phyloP scores from a whole-genome alignment of 1,284 basidiomycete species.

The Peniophora sp. region DNA sequence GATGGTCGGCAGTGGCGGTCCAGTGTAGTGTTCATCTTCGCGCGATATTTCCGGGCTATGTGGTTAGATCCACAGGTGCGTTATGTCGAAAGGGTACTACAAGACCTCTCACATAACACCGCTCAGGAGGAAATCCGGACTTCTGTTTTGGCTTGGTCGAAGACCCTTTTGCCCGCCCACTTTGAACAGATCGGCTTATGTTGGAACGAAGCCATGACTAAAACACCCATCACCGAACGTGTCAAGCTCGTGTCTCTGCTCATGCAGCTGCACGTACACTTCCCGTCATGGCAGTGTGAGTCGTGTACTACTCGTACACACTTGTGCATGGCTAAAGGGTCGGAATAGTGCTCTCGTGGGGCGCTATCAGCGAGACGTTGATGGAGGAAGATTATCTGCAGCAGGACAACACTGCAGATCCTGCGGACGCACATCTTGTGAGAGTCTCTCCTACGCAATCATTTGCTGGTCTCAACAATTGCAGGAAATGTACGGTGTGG shows the following conservation, averaged over 20 bases:
- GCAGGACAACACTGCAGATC: constrained; percentile 28
- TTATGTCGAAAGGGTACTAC: constrained; percentile 2
- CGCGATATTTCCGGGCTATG: constrained; percentile 49
- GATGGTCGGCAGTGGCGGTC: constrained; percentile 62
- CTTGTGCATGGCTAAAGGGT: constrained; percentile 1
- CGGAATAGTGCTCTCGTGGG: constrained; percentile 52
- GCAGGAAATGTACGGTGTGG: constrained; percentile 40
- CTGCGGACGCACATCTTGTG: constrained; percentile 37
- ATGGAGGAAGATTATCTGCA: constrained; percentile 45
- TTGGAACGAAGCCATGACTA: constrained; percentile 54
- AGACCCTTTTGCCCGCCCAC: constrained; percentile 55
- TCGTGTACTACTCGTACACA: not conserved
- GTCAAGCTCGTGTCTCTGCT: constrained; percentile 52
- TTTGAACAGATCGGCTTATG: constrained; percentile 54
- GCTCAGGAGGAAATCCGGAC: constrained; percentile 58
- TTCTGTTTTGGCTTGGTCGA: constrained; percentile 45
- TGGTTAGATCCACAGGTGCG: constrained; percentile 58
- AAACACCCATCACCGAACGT: constrained; percentile 47
- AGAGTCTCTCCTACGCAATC: constrained; percentile 9
- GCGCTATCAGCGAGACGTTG: constrained; percentile 47
- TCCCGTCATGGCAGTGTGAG: constrained; percentile 56
- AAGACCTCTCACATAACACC: not conserved
- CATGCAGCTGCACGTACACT: constrained; percentile 54
- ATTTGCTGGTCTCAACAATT: not conserved
- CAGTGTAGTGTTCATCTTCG: constrained; percentile 49